Evolutionary conservation across 148 eudicot species (phyloP).

Genomic region (Amaranthus cruentus): DNA sequence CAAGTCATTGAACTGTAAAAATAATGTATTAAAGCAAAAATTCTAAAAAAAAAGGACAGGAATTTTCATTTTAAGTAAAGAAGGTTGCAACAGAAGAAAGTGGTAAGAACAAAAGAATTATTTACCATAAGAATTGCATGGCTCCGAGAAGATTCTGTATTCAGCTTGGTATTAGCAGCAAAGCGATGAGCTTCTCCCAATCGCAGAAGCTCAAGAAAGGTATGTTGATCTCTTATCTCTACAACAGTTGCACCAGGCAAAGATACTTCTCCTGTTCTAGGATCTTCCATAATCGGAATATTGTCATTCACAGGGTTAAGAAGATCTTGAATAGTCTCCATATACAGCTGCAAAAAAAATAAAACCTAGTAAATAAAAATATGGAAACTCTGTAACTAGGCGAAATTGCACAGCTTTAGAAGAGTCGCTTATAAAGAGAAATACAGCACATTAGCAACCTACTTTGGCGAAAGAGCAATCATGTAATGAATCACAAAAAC

Average conservation of each 20-base stretch:
- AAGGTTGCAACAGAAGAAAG: too few species aligned
- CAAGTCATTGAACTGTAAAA: too few species aligned
- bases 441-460: conserved; percentile 5
- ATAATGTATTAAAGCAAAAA: too few species aligned
- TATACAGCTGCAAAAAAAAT: conserved; percentile 57
- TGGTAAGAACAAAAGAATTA: not conserved
- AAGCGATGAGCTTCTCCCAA: conserved; percentile 83
- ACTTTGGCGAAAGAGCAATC: not conserved
- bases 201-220: conserved; percentile 67
- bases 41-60: too few species aligned
- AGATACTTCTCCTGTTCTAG: conserved; percentile 86
- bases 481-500: conserved; percentile 30
- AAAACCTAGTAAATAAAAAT: not conserved
- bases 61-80: too few species aligned
- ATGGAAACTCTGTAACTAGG: not conserved
- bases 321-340: conserved; percentile 96
- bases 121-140: conserved; percentile 88
- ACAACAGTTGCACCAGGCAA: conserved; percentile 81
- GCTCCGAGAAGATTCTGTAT: conserved; percentile 94
- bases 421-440: not conserved
- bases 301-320: conserved; percentile 87
- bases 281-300: conserved; percentile 84
- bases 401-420: not conserved
- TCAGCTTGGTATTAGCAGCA: conserved; percentile 93
- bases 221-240: conserved; percentile 61